Evolutionary conservation across 2,329 filamentous ascomycete species (phyloP).

Genomic region (Chalaropsis ovoidea): DNA sequence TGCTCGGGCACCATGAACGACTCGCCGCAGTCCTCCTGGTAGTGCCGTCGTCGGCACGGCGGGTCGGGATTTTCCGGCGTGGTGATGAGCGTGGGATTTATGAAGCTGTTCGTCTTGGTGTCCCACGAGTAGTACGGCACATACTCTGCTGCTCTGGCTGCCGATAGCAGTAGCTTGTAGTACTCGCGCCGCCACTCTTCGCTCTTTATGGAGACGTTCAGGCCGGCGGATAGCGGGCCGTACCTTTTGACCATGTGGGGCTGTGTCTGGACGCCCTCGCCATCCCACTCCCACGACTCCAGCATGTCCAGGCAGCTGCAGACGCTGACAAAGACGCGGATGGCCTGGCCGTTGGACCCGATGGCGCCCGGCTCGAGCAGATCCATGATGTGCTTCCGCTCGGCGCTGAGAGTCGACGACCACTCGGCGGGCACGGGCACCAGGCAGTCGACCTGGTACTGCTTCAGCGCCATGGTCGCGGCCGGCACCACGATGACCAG

Average conservation of each 20-base stretch:
- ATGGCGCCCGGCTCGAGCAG: constrained; percentile 20
- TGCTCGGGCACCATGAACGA: constrained; percentile 61
- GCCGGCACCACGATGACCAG: constrained; percentile 15
- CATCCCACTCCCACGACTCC: constrained; percentile 22
- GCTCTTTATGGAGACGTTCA: constrained; percentile 63
- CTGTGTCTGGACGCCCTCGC: constrained; percentile 23
- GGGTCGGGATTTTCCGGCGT: constrained; percentile 78
- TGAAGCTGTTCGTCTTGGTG: constrained; percentile 50
- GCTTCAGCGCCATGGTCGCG: constrained; percentile 15
- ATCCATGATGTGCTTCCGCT: constrained; percentile 19
- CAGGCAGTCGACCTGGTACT: constrained; percentile 21
- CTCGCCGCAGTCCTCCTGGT: constrained; percentile 63
- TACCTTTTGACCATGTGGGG: constrained; percentile 18
- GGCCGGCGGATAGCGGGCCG: constrained; percentile 32
- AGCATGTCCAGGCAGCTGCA: constrained; percentile 19
- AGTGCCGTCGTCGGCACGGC: constrained; percentile 52
- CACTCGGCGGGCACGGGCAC: constrained; percentile 24
- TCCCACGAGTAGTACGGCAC: constrained; percentile 71
- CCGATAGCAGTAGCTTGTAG: constrained; percentile 68
- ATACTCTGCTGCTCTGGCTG: constrained; percentile 66
- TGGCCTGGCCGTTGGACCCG: constrained; percentile 9
- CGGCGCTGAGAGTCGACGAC: constrained; percentile 4
- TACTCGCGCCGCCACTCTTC: constrained; percentile 83
- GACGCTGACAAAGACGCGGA: constrained; percentile 13
- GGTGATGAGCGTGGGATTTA: constrained; percentile 61